Conservation (phyloP, 371 early-diverging fungal species). For the Entomophthora muscae region DNA sequence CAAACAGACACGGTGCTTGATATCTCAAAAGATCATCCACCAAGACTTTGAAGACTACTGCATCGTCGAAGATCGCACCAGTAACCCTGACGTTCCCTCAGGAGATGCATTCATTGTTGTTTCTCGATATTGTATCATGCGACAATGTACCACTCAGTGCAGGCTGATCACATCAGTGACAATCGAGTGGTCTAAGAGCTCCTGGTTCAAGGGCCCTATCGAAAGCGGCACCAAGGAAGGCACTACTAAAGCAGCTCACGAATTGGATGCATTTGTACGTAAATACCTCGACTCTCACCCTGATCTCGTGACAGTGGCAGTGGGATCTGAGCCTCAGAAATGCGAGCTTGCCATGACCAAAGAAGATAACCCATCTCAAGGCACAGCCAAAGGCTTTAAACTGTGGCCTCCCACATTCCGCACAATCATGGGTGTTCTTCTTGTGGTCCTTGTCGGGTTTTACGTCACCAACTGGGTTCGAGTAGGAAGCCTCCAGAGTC, state of each 20-base stretch:
- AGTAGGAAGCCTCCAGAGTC: neutral
- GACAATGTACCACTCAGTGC: neutral
- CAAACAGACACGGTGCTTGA: constrained; percentile 42
- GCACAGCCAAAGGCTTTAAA: neutral
- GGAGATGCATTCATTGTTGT: constrained; percentile 4
- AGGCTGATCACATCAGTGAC: neutral
- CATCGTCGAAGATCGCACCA: neutral
- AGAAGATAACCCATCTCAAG: neutral
- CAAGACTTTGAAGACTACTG: constrained; percentile 23
- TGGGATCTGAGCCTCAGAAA: neutral
- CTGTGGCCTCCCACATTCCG: neutral
- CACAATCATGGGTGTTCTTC: neutral
- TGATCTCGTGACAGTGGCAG: neutral
- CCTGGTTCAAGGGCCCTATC: constrained; percentile 8
- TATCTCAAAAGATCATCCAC: constrained; percentile 35
- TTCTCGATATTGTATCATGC: constrained; percentile 4
- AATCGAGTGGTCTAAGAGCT: constrained; percentile 6
- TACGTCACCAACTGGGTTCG: neutral
- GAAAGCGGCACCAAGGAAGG: constrained; percentile 5
- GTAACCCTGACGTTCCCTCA: constrained; percentile 6
- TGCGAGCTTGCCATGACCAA: neutral
- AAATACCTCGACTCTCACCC: constrained; percentile 4
- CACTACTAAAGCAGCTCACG: constrained; percentile 4
- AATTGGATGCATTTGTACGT: neutral
- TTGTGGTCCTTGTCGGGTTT: neutral